These are phyloP conservation scores for Botrytis squamosa DNA, from an alignment of 2,329 filamentous ascomycete genomes.

Conservation along the genomic window DNA sequence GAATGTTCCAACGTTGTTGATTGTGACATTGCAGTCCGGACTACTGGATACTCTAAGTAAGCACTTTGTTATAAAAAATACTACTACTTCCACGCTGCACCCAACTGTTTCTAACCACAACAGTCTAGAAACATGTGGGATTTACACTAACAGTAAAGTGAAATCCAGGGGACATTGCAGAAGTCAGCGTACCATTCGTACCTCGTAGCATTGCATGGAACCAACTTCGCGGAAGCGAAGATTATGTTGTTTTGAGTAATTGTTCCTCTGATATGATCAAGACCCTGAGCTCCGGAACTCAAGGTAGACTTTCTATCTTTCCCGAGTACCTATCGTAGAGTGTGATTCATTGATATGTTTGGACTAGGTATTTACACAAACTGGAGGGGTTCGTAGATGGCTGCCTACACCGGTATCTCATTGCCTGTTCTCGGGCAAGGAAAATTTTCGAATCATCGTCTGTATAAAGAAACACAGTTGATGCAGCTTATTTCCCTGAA, in stretches of 20 bases:
- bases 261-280: not conserved
- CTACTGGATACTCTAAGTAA: not conserved
- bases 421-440: not conserved
- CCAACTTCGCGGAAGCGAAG: conserved; percentile 11
- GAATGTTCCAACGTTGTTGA: not conserved
- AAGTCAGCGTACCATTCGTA: conserved; percentile 14
- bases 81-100: not conserved
- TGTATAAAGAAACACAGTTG: not conserved
- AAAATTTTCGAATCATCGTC: not conserved
- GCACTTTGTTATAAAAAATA: not conserved
- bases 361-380: not conserved
- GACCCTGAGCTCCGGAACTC: too few species aligned
- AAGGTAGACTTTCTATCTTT: too few species aligned
- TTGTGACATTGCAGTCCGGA: not conserved
- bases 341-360: not conserved
- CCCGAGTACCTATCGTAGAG: not conserved
- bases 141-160: not conserved
- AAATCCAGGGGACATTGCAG: not conserved
- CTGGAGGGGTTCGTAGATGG: not conserved
- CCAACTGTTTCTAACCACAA: not conserved
- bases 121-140: not conserved
- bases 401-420: not conserved
- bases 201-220: not conserved
- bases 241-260: not conserved
- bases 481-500: not conserved